Evolutionary conservation across 495 filamentous ascomycete species (phyloP).

Genomic region (Gamarada debralockiae): DNA sequence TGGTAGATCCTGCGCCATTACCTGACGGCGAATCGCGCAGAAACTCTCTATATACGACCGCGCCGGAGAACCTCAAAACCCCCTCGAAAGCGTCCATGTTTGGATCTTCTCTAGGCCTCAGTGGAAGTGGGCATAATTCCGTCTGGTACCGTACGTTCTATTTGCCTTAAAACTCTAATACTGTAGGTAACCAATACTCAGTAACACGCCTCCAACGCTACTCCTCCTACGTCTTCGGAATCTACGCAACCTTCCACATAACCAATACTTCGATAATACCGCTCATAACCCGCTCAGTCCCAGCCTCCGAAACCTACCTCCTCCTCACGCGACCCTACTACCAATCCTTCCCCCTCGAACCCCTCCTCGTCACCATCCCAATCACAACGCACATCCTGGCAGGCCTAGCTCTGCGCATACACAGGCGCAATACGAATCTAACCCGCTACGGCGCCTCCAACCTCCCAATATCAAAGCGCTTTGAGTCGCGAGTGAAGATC

Average conservation of each 20-base stretch:
- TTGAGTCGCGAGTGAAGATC: conserved; percentile 29
- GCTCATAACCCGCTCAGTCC: conserved; percentile 49
- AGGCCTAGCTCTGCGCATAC: conserved; percentile 70
- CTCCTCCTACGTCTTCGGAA: conserved; percentile 79
- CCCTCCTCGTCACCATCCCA: conserved; percentile 57
- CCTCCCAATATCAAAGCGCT: conserved; percentile 17
- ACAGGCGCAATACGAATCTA: conserved; percentile 62
- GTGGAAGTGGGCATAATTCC: conserved; percentile 48
- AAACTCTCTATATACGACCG: background rate
- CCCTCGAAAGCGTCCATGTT: background rate
- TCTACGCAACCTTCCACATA: conserved; percentile 75
- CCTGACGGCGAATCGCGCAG: background rate
- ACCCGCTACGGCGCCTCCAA: conserved; percentile 59
- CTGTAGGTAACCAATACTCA: conserved; percentile 27
- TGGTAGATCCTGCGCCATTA: conserved; percentile 59
- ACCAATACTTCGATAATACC: conserved; percentile 77
- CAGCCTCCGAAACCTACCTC: conserved; percentile 57
- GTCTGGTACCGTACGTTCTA: conserved; percentile 55
- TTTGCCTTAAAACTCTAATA: conserved; percentile 11
- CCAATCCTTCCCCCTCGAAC: conserved; percentile 68
- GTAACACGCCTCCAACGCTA: conserved; percentile 80
- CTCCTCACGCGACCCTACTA: conserved; percentile 71
- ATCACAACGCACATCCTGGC: conserved; percentile 56
- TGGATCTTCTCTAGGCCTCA: conserved; percentile 45
- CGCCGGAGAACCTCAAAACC: too few relatives aligned